Percentiles rank a stretch among this genome's conserved stretches.
Evolutionary conservation across 768 basidiomycete genomes (phyloP).

Genomic region (Cantharellus cinnabarinus): DNA sequence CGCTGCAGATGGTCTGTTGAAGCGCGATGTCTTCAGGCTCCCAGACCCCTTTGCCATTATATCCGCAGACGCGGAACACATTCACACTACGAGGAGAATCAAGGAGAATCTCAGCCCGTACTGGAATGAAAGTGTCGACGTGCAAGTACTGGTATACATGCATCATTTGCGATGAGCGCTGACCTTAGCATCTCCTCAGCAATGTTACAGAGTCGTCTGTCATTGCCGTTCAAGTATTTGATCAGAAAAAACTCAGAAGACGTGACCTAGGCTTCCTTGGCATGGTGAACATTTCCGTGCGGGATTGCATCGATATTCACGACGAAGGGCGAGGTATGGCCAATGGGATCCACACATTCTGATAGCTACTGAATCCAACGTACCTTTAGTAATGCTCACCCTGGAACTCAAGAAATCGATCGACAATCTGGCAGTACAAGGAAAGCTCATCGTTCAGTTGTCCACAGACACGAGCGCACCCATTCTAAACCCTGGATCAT

Average conservation of each 20-base stretch:
- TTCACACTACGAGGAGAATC: slow-evolving; percentile 89
- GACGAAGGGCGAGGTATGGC: slow-evolving; percentile 76
- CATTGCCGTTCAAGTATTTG: slow-evolving; percentile 94
- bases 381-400: slow-evolving; percentile 71
- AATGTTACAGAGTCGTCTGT: slow-evolving; percentile 96
- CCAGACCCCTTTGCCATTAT: slow-evolving; percentile 98
- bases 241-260: slow-evolving; percentile 97
- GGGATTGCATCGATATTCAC: slow-evolving; percentile 79
- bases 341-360: neutral
- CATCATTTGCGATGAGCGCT: neutral
- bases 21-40: slow-evolving; percentile 87
- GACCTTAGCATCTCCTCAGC: slow-evolving; percentile 22
- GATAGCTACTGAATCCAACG: neutral
- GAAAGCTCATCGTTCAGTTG: slow-evolving; percentile 90
- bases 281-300: slow-evolving; percentile 85
- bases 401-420: slow-evolving; percentile 97
- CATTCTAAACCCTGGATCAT: slow-evolving; percentile 66
- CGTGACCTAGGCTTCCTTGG: slow-evolving; percentile 96
- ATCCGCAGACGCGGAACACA: slow-evolving; percentile 95
- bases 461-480: slow-evolving; percentile 78
- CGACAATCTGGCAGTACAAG: slow-evolving; percentile 92
- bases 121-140: slow-evolving; percentile 97
- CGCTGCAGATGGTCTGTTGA: slow-evolving; percentile 82
- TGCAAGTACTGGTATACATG: slow-evolving; percentile 31
- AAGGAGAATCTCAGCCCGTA: slow-evolving; percentile 90